A percentile compares a stretch with the other conserved stretches of the same genome.
phyloP scores from a whole-genome alignment of 495 filamentous ascomycete genomes.

The Penicillium egyptiacum region DNA sequence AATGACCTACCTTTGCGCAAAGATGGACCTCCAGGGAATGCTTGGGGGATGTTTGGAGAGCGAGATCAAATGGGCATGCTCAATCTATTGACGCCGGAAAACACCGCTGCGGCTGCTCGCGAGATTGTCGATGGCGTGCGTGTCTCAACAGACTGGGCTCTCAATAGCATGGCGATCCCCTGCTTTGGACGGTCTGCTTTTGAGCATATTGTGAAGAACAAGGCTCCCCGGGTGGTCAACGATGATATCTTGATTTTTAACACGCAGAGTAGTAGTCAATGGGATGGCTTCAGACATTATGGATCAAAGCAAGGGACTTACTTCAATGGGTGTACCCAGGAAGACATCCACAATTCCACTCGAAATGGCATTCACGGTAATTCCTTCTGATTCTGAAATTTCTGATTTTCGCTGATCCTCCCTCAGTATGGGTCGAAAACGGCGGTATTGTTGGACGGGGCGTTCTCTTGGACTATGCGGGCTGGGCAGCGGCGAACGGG shows the following conservation, averaged over 20 bases:
- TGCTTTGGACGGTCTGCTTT: slow-evolving; percentile 32
- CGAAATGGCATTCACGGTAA: slow-evolving; percentile 48
- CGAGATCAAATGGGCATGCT: slow-evolving; percentile 48
- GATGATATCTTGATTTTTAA: slow-evolving; percentile 64
- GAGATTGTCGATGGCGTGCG: slow-evolving; percentile 54
- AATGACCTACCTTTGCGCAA: slow-evolving; percentile 41
- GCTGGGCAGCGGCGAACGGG: slow-evolving; percentile 46
- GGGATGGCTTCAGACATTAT: slow-evolving; percentile 58
- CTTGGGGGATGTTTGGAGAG: slow-evolving; percentile 51
- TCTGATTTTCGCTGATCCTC: background rate
- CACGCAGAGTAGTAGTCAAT: slow-evolving; percentile 56
- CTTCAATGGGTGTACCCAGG: slow-evolving; percentile 60
- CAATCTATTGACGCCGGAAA: slow-evolving; percentile 49
- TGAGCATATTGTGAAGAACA: slow-evolving; percentile 37
- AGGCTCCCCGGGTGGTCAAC: slow-evolving; percentile 49
- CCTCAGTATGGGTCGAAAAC: slow-evolving; percentile 41
- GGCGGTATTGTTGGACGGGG: slow-evolving; percentile 57
- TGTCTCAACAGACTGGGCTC: slow-evolving; percentile 44
- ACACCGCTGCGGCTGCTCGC: slow-evolving; percentile 41
- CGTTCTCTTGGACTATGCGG: slow-evolving; percentile 58
- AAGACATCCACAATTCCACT: slow-evolving; percentile 52
- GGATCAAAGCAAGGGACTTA: slow-evolving; percentile 50
- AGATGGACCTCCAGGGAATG: slow-evolving; percentile 44
- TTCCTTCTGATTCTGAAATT: slow-evolving; percentile 3
- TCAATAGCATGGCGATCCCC: slow-evolving; percentile 32